Conservation (phyloP, 768 basidiomycete species). For the Naganishia vishniacii region DNA sequence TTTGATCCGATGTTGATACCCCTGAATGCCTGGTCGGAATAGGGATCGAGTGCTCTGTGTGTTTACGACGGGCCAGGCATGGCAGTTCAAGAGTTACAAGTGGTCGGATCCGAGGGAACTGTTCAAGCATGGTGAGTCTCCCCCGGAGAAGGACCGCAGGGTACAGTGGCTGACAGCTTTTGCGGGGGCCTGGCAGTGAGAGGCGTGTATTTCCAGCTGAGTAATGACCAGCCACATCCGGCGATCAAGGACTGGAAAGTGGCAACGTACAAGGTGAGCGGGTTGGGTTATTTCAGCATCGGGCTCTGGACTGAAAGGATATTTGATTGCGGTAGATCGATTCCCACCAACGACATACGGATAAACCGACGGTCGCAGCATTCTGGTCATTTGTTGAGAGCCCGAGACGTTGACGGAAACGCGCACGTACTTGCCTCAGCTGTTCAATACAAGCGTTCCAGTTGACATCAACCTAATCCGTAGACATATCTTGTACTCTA, state of each 20-base stretch:
- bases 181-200: too few species aligned
- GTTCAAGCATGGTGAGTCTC: constrained; percentile 79
- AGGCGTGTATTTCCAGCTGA: constrained; percentile 91
- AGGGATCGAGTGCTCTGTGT: constrained; percentile 91
- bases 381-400: constrained; percentile 66
- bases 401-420: constrained; percentile 1
- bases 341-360: constrained; percentile 77
- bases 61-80: constrained; percentile 94
- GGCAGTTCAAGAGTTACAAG: constrained; percentile 96
- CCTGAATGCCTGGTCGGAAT: too few species aligned
- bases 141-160: too few species aligned
- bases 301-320: background rate
- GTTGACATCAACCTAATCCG: too few species aligned
- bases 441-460: too few species aligned
- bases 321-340: constrained; percentile 71
- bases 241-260: constrained; percentile 97
- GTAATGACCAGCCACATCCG: constrained; percentile 79
- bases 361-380: constrained; percentile 88
- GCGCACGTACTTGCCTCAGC: background rate
- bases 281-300: too few species aligned
- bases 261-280: constrained; percentile 79
- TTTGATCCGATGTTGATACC: too few species aligned
- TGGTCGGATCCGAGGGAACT: constrained; percentile 88
- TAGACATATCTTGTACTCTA: too few species aligned
- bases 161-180: too few species aligned